These are phyloP conservation scores for Trametes gibbosa DNA, from an alignment of 768 basidiomycete genomes.

Conservation along the genomic window DNA sequence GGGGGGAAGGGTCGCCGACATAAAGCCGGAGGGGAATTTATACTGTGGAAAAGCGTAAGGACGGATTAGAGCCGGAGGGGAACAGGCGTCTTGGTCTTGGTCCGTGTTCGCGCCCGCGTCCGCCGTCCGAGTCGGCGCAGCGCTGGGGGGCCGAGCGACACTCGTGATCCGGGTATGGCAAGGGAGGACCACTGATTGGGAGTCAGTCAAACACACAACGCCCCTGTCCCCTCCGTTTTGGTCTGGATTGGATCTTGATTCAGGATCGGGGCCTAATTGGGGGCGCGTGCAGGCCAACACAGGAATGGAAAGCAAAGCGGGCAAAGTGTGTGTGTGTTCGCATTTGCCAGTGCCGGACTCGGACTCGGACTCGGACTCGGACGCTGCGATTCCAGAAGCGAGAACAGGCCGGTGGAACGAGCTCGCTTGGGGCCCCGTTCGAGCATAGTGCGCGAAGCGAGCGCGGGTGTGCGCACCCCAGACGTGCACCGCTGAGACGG, in stretches of 20 bases:
- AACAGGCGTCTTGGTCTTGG: not conserved
- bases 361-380: no score
- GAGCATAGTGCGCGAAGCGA: slow-evolving; percentile 13
- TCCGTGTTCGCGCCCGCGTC: not conserved
- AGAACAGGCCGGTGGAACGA: slow-evolving; percentile 11
- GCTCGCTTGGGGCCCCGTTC: slow-evolving; percentile 1
- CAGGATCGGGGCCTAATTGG: slow-evolving; percentile 6
- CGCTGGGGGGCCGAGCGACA: slow-evolving; percentile 5
- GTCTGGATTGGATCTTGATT: slow-evolving; percentile 8
- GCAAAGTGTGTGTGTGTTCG: no score
- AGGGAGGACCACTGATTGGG: slow-evolving; percentile 26
- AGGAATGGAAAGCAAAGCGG: slow-evolving; percentile 12
- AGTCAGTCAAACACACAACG: slow-evolving; percentile 20
- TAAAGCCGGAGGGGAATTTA: slow-evolving; percentile 25
- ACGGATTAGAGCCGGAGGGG: not conserved
- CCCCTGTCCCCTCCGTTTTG: slow-evolving; percentile 18
- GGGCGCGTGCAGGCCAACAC: not conserved
- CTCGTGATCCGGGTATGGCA: slow-evolving; percentile 29
- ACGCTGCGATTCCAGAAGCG: not conserved
- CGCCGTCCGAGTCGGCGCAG: slow-evolving; percentile 11
- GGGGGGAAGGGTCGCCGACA: slow-evolving; percentile 20
- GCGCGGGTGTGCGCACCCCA: slow-evolving; percentile 5
- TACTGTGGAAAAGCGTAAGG: no score
- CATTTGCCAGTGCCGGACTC: no score
- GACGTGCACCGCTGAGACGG: not conserved